Evolutionary conservation across 306 rosid genomes (phyloP).

Genomic region (Citrullus mucosospermus): DNA sequence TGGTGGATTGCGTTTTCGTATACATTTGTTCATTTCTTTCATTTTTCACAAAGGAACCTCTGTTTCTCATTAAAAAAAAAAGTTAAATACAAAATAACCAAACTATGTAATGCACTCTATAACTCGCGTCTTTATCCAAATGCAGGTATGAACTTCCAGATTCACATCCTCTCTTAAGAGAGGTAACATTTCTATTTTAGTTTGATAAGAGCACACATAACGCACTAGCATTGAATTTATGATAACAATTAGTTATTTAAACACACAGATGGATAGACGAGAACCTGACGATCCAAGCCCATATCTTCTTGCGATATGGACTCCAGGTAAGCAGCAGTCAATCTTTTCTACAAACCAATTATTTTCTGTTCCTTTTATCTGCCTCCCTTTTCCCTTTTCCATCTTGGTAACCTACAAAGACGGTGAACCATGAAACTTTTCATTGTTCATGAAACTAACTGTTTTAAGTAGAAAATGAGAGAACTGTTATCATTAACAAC

Average conservation of each 20-base stretch:
- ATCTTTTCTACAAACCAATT: neutral
- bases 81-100: neutral
- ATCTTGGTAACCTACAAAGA: neutral
- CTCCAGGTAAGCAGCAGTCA: conserved; percentile 55
- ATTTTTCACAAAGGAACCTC: neutral
- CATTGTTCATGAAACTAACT: neutral
- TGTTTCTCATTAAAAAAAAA: neutral
- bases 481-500: neutral
- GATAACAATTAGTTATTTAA: neutral
- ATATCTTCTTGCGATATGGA: conserved; percentile 93
- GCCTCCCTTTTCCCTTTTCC: neutral
- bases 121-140: conserved; percentile 12
- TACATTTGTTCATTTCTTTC: neutral
- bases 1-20: neutral
- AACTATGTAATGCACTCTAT: neutral
- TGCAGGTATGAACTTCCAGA: conserved; percentile 98
- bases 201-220: conserved; percentile 3
- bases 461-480: neutral
- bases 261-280: conserved; percentile 63
- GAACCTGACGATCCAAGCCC: conserved; percentile 96
- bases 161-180: conserved; percentile 76
- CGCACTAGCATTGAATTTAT: neutral
- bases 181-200: conserved; percentile 24
- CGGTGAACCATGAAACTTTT: neutral
- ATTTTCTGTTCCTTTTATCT: neutral